Evolutionary conservation across 1,284 basidiomycete genomes (phyloP).

Genomic region (Bondarzewia mesenterica): DNA sequence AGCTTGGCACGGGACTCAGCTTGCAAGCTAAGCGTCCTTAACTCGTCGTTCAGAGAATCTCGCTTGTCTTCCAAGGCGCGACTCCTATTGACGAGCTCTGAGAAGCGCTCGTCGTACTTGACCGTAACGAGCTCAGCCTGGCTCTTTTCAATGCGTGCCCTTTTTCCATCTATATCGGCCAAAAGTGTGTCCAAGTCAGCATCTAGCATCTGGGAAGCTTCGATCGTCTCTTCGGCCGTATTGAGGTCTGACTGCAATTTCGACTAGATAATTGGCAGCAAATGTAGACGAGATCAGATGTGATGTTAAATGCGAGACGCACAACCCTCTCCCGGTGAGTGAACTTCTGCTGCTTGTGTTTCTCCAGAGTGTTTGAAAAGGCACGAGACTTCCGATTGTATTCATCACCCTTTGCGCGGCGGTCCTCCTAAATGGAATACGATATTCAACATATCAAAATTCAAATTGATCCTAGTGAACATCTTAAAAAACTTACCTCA

Average conservation of each 20-base stretch:
- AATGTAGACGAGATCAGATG: neutral
- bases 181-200: slow-evolving; percentile 51
- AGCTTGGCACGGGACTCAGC: slow-evolving; percentile 80
- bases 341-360: slow-evolving; percentile 43
- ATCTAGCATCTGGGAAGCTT: slow-evolving; percentile 47
- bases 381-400: slow-evolving; percentile 46
- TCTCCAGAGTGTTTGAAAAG: slow-evolving; percentile 45
- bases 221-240: slow-evolving; percentile 44
- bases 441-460: too few relatives aligned
- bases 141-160: slow-evolving; percentile 44
- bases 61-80: slow-evolving; percentile 63
- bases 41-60: slow-evolving; percentile 67
- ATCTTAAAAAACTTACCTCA: slow-evolving; percentile 36
- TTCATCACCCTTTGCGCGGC: slow-evolving; percentile 44
- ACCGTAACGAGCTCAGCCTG: slow-evolving; percentile 52
- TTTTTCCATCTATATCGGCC: slow-evolving; percentile 65
- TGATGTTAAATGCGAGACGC: slow-evolving; percentile 13
- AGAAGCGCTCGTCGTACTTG: slow-evolving; percentile 66
- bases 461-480: neutral
- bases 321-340: slow-evolving; percentile 59
- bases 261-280: too few relatives aligned
- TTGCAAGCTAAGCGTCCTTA: slow-evolving; percentile 70
- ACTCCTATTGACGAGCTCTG: slow-evolving; percentile 46
- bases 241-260: slow-evolving; percentile 47
- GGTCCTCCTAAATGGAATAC: slow-evolving; percentile 33